Base-by-base conservation (phyloP, 2,329 filamentous ascomycete genomes). In the Blumeriella jaapii region DNA sequence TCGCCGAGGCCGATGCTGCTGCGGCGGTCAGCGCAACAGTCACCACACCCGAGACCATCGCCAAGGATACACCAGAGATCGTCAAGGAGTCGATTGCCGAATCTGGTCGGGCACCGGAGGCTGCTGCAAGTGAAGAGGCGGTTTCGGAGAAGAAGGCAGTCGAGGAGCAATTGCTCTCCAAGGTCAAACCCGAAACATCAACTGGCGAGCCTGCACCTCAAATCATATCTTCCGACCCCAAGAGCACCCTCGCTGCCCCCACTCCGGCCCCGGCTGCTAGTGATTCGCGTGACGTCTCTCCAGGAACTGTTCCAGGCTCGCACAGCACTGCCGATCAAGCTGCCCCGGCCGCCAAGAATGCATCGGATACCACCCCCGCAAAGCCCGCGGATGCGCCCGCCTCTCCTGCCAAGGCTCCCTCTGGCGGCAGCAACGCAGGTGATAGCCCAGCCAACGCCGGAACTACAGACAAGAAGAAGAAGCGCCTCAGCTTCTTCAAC, bases 71-170 rank as follows among this genome's bases (percentile, higher is more conserved):
- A 5, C 72, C 73, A 35, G 53, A 55, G 16, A 63, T 70, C 45
- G 73, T 77, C 12, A 69, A 70, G 57, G 62, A 72, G 47, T 74
- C 71, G 6, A 68, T 75, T 30, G 54, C 60, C 24, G 64, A 69
- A 50, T 69, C 80, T 14, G 69, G 73, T 36, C 57, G 67, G 50
- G 65, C 63, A 41, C 78, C 82, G 6, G 84, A 91, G 59, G 83
- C 83, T 20, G 72, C 80, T 22, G 69, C 71, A 36, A 79, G 76
- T 57, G 63, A 73, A 2, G 67, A 68, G 36, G 80, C 77, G 12
- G 81, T 91, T 5, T 61, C 70, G 43, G 82, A 87, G 49, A 91
- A 91, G 71, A 74, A 72, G 56, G 68, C 65, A 7, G 67, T 86
- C 4, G 84, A 93, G 62, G 59, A 71, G 16, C 80, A 93, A 61